These are phyloP conservation scores for Suillus variegatus DNA, from an alignment of 768 basidiomycete species.

Conservation along the genomic window DNA sequence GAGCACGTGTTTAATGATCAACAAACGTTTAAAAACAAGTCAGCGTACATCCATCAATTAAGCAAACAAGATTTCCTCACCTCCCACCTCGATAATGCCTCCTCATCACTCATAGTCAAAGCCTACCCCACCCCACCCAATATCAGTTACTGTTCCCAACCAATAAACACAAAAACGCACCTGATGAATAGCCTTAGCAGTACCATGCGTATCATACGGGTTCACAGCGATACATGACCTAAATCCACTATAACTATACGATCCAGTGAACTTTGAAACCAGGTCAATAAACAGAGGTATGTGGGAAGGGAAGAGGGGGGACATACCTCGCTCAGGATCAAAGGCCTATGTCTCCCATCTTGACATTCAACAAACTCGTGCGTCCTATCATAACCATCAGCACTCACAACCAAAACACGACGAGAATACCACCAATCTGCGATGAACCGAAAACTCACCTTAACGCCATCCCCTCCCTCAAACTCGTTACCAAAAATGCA, in stretches of 20 bases:
- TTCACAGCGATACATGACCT: slow-evolving; percentile 85
- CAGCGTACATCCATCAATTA: neutral
- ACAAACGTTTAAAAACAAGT: neutral
- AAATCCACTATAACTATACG: slow-evolving; percentile 86
- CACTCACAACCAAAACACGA: neutral
- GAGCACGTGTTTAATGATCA: neutral
- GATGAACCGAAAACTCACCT: slow-evolving; percentile 30
- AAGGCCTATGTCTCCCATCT: slow-evolving; percentile 62
- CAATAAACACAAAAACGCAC: slow-evolving; percentile 13
- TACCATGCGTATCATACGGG: slow-evolving; percentile 84
- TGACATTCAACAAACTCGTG: slow-evolving; percentile 90
- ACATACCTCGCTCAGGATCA: slow-evolving; percentile 77
- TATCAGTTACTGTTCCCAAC: neutral
- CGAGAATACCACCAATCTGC: neutral
- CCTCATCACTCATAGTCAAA: slow-evolving; percentile 74
- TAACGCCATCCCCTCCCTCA: slow-evolving; percentile 89
- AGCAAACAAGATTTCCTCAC: slow-evolving; percentile 34
- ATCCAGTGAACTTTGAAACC: slow-evolving; percentile 72
- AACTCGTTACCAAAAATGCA: slow-evolving; percentile 80
- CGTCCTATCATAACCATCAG: slow-evolving; percentile 35
- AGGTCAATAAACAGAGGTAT: slow-evolving; percentile 8
- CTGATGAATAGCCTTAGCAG: slow-evolving; percentile 75
- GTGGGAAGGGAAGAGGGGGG: neutral
- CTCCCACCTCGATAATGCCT: slow-evolving; percentile 76
- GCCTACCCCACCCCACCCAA: slow-evolving; percentile 39